phyloP scores from a whole-genome alignment of 2,329 filamentous ascomycete genomes.

The Monosporascus sp. region DNA sequence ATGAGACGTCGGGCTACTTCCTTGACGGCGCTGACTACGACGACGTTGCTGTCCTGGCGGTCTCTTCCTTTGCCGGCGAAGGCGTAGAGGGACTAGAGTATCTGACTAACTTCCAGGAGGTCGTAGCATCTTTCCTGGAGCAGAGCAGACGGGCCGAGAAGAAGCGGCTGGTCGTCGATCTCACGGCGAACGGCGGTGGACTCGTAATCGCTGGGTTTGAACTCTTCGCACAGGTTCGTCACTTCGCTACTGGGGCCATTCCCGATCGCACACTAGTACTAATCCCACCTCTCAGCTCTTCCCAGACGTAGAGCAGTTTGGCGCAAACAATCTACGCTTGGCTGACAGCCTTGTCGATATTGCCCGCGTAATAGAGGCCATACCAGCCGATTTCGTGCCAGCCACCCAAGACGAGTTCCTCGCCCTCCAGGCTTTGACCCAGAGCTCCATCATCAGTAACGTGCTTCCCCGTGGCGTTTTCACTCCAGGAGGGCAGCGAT shows the following conservation, averaged over 20 bases:
- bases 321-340: slow-evolving; percentile 45
- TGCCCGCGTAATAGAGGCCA: slow-evolving; percentile 30
- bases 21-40: slow-evolving; percentile 23
- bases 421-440: slow-evolving; percentile 39
- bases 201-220: slow-evolving; percentile 56
- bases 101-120: slow-evolving; percentile 29
- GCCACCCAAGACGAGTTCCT: slow-evolving; percentile 31
- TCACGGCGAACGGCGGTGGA: slow-evolving; percentile 54
- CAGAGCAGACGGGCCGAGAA: slow-evolving; percentile 41
- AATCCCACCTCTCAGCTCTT: slow-evolving; percentile 33
- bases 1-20: slow-evolving; percentile 30
- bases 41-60: slow-evolving; percentile 28
- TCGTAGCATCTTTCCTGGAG: slow-evolving; percentile 20
- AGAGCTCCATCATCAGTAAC: slow-evolving; percentile 38
- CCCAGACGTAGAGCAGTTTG: slow-evolving; percentile 43
- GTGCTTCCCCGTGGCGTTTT: slow-evolving; percentile 41
- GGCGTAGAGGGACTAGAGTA: slow-evolving; percentile 25
- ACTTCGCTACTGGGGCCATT: slow-evolving; percentile 14
- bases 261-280: background rate
- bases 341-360: slow-evolving; percentile 41
- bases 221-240: slow-evolving; percentile 54
- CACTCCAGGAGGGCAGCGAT: slow-evolving; percentile 31
- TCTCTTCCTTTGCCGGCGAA: slow-evolving; percentile 20
- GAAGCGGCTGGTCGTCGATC: slow-evolving; percentile 55
- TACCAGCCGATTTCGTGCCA: slow-evolving; percentile 25